These are phyloP conservation scores for Henningerozyma blattae DNA, from an alignment of 805 yeast species.

Conservation along the genomic window DNA sequence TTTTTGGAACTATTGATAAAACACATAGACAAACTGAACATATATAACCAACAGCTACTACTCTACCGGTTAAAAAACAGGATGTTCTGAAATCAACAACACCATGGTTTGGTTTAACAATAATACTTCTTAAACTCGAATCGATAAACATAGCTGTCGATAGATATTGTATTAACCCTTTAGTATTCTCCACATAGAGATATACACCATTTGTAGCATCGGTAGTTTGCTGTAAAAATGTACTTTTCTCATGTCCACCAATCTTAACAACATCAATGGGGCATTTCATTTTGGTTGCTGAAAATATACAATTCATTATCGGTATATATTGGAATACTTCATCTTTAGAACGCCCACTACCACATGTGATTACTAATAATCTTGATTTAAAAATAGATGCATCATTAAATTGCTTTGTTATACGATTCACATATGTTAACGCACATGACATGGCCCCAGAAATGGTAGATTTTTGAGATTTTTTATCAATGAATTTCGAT, in stretches of 20 bases:
- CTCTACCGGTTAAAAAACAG: constrained; percentile 80
- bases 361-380: constrained; percentile 38
- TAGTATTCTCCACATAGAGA: constrained; percentile 50
- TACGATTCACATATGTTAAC: constrained; percentile 63
- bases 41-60: constrained; percentile 87
- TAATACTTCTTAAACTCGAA: constrained; percentile 64
- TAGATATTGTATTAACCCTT: constrained; percentile 74
- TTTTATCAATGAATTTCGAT: constrained; percentile 9
- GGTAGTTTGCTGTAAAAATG: constrained; percentile 88
- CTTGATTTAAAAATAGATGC: constrained; percentile 45
- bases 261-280: constrained; percentile 87
- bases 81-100: constrained; percentile 91
- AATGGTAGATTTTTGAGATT: constrained; percentile 36
- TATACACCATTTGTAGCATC: constrained; percentile 93
- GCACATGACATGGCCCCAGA: constrained; percentile 79
- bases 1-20: constrained; percentile 55
- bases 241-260: constrained; percentile 37
- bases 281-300: constrained; percentile 85
- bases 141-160: constrained; percentile 77
- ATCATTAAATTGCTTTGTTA: constrained; percentile 35
- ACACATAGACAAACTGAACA: constrained; percentile 88
- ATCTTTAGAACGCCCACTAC: constrained; percentile 52
- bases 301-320: constrained; percentile 89
- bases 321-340: constrained; percentile 77
- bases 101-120: constrained; percentile 71